Evolutionary conservation across 2,329 filamentous ascomycete species (phyloP), one percentile per base, ranked within the genome.

Genomic region (Aureobasidium sp.): DNA sequence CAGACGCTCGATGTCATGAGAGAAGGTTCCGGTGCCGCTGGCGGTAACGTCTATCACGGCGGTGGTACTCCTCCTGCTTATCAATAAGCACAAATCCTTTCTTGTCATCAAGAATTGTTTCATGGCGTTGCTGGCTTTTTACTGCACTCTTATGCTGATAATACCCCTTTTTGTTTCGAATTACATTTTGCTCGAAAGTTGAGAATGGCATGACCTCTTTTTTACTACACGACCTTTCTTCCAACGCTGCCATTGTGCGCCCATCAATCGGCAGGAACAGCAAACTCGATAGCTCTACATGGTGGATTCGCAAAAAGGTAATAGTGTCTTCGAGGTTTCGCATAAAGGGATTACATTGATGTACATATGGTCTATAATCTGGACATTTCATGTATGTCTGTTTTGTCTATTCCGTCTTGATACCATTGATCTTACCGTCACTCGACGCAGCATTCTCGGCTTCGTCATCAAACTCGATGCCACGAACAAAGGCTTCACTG

Each of bases 401-500:
- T 51, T 51, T 29, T n/a, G 9, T 46, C 53, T 46, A 60, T 51
- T 51, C 40, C 35, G n/a, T n/a, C 46, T 60, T 60, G 21, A 33
- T 51, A 8, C 51, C 60, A 42, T 49, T 50, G 13, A 25, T 38
- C 33, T 60, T 46, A 10, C 42, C 54, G 31, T 40, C 40, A 25
- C 55, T 33, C 6, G 25, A 25, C 19, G 47, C 21, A 25, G 51
- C 17, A 57, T 54, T 54, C 33, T 23, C 47, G 21, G 46, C 57
- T 37, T 67, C 67, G 49, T 70, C 79, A n/a, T 54, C 55, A 55
- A 91, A 86, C 67, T 90, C 84, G 17, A 96, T 84, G 0, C 92
- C 93, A 10, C 84, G 79, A 54, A 95, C 88, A 65, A 96, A 89
- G 50, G 88, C 74, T 68, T 89, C 89, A 69, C 91, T 96, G 3